phyloP scores from a whole-genome alignment of 2,329 filamentous ascomycete species.

The Beauveria asiatica region DNA sequence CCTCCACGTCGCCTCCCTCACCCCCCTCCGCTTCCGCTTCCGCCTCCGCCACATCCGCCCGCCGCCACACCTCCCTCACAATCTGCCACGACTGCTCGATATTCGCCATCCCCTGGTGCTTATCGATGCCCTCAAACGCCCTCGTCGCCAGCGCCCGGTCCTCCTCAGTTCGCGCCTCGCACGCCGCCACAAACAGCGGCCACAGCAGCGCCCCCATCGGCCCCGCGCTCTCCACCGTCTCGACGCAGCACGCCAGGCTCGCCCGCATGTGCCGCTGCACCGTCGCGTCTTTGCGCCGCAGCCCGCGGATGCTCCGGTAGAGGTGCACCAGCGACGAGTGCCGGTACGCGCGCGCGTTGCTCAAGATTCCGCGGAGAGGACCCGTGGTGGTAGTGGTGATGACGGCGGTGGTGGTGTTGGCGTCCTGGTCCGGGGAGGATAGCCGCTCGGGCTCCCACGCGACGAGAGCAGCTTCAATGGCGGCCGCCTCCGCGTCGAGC shows the following conservation, averaged over 20 bases:
- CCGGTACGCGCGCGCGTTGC: constrained; percentile 52
- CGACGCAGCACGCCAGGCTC: constrained; percentile 44
- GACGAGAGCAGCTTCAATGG: constrained; percentile 46
- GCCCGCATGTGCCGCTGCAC: constrained; percentile 47
- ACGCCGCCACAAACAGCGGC: constrained; percentile 56
- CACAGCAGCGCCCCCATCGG: constrained; percentile 57
- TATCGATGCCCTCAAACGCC: constrained; percentile 45
- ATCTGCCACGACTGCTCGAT: constrained; percentile 54
- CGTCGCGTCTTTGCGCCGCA: constrained; percentile 34
- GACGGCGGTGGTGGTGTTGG: neutral
- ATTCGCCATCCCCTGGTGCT: constrained; percentile 56
- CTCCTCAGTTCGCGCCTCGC: constrained; percentile 42
- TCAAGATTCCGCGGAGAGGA: constrained; percentile 45
- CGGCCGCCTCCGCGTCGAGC: constrained; percentile 41
- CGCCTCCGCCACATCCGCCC: constrained; percentile 32
- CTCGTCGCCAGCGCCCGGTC: constrained; percentile 44
- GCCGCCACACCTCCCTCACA: constrained; percentile 52
- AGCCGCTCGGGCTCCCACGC: constrained; percentile 45
- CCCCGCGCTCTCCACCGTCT: constrained; percentile 45
- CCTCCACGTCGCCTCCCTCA: neutral
- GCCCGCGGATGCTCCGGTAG: constrained; percentile 44
- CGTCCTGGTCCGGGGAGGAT: constrained; percentile 18
- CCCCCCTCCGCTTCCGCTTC: constrained; percentile 14
- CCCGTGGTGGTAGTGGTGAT: constrained; percentile 5
- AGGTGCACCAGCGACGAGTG: constrained; percentile 51